phyloP scores from a whole-genome alignment of 2,329 filamentous ascomycete genomes.

The Claviceps pusilla region DNA sequence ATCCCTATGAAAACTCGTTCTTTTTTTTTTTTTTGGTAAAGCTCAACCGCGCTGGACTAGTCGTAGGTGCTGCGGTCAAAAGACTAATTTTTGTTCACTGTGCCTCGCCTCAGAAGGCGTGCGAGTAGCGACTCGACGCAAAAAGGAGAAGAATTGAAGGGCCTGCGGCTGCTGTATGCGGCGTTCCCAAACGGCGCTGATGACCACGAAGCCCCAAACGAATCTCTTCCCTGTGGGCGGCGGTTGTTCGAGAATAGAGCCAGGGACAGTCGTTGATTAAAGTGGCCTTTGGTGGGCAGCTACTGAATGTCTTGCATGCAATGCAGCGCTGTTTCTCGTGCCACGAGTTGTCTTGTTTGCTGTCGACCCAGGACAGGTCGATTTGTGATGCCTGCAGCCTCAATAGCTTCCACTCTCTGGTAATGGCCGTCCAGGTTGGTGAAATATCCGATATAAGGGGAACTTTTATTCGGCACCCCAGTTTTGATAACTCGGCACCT shows the following conservation, averaged over 20 bases:
- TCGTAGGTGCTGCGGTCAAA: background rate
- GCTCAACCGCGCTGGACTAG: background rate
- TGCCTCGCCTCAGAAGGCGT: background rate
- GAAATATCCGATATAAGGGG: background rate
- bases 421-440: background rate
- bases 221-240: background rate
- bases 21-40: background rate
- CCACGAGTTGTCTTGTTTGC: background rate
- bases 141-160: background rate
- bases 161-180: background rate
- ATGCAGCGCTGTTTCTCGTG: conserved; percentile 1
- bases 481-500: too few relatives aligned
- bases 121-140: background rate
- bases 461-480: too few relatives aligned
- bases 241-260: background rate
- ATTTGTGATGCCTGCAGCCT: background rate
- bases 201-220: background rate
- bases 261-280: background rate
- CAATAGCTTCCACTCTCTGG: background rate
- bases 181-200: background rate
- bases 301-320: background rate
- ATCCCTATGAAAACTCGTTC: background rate
- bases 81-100: background rate
- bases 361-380: background rate
- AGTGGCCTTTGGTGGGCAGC: background rate